Conservation (phyloP, 2,329 filamentous ascomycete species). For the Colletotrichum salicis region DNA sequence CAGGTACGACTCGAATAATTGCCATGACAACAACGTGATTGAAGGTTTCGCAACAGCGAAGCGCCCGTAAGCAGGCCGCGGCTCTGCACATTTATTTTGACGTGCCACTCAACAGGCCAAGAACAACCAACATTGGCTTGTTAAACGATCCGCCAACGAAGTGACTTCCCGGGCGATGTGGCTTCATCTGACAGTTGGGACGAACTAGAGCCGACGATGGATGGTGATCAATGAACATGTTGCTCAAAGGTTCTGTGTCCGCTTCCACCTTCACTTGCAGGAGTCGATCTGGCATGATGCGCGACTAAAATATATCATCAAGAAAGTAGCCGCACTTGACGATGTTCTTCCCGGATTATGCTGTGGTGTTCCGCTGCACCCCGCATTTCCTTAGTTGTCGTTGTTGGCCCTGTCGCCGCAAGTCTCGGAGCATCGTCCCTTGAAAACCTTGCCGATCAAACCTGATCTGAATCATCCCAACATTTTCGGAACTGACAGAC, state of each 20-base stretch:
- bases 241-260: not conserved
- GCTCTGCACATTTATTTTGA: not conserved
- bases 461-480: conserved; percentile 33
- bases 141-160: not conserved
- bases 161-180: not conserved
- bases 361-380: conserved; percentile 14
- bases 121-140: not conserved
- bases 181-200: conserved; percentile 27
- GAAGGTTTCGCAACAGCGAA: not conserved
- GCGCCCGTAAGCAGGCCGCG: not conserved
- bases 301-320: conserved; percentile 11
- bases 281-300: conserved; percentile 33
- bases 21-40: not conserved
- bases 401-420: conserved; percentile 8
- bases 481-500: conserved; percentile 30
- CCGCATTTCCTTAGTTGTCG: conserved; percentile 25
- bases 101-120: not conserved
- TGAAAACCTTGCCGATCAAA: conserved; percentile 29
- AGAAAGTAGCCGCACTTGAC: not conserved
- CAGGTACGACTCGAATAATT: not conserved
- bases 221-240: conserved; percentile 3
- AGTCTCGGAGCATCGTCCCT: conserved; percentile 19
- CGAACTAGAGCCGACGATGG: conserved; percentile 27
- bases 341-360: not conserved
- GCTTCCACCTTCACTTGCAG: conserved; percentile 26